A percentile compares a stretch with the other conserved stretches of the same genome.
phyloP scores from a whole-genome alignment of 176 grass and related monocot genomes.

The Aegilops tauschii region DNA sequence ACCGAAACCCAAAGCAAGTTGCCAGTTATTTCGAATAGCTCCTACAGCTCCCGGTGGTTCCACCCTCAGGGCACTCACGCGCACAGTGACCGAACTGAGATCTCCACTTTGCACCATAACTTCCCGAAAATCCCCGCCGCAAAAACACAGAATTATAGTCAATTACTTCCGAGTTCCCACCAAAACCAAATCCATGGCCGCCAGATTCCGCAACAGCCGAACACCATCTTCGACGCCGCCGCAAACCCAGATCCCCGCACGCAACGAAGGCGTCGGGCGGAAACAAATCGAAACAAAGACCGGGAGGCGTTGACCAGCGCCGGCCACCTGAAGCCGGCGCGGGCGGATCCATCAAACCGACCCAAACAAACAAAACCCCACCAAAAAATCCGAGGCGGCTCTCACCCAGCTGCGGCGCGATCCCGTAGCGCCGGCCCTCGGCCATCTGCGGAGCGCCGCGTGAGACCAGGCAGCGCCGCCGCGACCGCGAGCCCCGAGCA shows the following conservation, averaged over 20 bases:
- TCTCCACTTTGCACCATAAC: neutral
- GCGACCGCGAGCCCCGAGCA: neutral
- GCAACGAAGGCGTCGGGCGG: neutral
- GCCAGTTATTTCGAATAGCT: neutral
- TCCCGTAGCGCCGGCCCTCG: constrained; percentile 64
- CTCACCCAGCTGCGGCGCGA: constrained; percentile 77
- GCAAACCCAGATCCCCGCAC: neutral
- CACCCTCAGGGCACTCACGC: neutral
- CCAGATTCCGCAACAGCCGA: neutral
- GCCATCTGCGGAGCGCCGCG: constrained; percentile 36
- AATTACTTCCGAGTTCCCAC: neutral
- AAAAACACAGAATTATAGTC: neutral
- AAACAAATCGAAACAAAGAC: constrained; percentile 34
- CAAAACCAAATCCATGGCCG: neutral
- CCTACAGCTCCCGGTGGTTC: neutral
- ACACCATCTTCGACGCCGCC: neutral
- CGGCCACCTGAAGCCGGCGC: neutral
- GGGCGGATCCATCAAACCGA: neutral
- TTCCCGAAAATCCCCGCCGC: neutral
- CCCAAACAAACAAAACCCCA: neutral
- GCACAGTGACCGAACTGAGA: neutral
- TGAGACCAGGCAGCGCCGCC: neutral
- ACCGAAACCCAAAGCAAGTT: neutral
- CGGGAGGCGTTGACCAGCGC: constrained; percentile 31
- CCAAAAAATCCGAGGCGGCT: neutral